These are phyloP conservation scores for Zarea fungicola DNA, from an alignment of 2,329 filamentous ascomycete species.

Conservation along the genomic window DNA sequence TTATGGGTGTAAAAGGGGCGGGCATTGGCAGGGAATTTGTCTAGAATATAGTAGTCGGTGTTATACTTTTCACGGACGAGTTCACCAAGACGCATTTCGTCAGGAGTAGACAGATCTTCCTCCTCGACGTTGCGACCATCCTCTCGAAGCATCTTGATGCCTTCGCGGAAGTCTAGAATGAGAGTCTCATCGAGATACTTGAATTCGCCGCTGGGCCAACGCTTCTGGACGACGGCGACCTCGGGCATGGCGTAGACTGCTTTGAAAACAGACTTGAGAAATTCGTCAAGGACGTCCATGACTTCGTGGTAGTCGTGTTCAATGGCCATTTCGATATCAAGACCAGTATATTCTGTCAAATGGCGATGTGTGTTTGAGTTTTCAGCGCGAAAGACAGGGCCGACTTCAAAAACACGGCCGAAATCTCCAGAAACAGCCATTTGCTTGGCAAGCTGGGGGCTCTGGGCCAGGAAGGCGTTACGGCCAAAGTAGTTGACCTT, in stretches of 20 bases:
- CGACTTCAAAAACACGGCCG: conserved; percentile 73
- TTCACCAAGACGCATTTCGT: conserved; percentile 80
- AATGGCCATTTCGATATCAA: conserved; percentile 91
- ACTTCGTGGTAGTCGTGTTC: conserved; percentile 87
- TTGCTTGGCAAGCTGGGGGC: conserved; percentile 87
- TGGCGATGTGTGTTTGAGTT: conserved; percentile 95
- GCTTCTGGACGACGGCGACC: conserved; percentile 71
- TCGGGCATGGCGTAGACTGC: conserved; percentile 51
- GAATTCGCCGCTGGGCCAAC: conserved; percentile 82
- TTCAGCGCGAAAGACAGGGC: conserved; percentile 78
- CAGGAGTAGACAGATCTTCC: conserved; percentile 78
- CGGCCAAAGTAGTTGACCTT: conserved; percentile 87
- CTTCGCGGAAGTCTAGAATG: conserved; percentile 73
- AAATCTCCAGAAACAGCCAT: conserved; percentile 90
- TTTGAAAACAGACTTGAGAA: conserved; percentile 67
- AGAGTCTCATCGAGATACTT: conserved; percentile 84
- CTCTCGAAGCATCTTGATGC: conserved; percentile 73
- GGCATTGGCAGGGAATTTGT: conserved; percentile 82
- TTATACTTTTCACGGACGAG: conserved; percentile 80
- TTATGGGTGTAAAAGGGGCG: conserved; percentile 91
- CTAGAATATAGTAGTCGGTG: conserved; percentile 90
- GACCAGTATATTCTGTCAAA: conserved; percentile 87
- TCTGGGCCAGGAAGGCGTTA: conserved; percentile 83
- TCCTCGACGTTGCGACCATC: conserved; percentile 69
- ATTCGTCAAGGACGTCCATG: conserved; percentile 68